These are phyloP conservation scores for Astragalus glycyphyllos DNA, from an alignment of 306 rosid genomes.

Conservation along the genomic window DNA sequence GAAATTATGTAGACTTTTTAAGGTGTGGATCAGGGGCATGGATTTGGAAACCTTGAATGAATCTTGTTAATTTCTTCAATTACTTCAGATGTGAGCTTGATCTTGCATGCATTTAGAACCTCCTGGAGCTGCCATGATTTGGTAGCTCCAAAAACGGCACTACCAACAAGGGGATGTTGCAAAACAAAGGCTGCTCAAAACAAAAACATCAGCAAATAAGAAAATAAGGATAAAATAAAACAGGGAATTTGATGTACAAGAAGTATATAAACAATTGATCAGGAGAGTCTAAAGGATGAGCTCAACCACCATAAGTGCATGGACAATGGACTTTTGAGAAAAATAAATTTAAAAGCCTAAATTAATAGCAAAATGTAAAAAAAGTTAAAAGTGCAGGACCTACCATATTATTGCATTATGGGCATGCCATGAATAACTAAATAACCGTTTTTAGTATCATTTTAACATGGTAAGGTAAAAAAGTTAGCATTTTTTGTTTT, in stretches of 20 bases:
- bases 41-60: conserved; percentile 78
- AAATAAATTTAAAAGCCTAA: background rate
- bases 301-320: conserved; percentile 24
- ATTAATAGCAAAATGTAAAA: background rate
- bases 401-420: background rate
- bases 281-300: background rate
- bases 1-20: background rate
- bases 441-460: background rate
- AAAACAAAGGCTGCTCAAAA: conserved; percentile 81
- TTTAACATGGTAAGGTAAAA: background rate
- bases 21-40: conserved; percentile 65
- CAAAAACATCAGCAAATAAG: background rate
- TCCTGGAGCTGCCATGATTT: conserved; percentile 78
- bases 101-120: conserved; percentile 64
- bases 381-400: background rate
- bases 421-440: too few relatives aligned
- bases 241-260: background rate
- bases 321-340: background rate
- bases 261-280: conserved; percentile 12
- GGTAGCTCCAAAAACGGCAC: conserved; percentile 84
- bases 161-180: conserved; percentile 87
- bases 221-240: conserved; percentile 16
- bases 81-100: conserved; percentile 64
- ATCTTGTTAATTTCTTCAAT: conserved; percentile 66
- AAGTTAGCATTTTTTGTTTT: background rate